A percentile compares a stretch with the other conserved stretches of the same genome.
Conservation (phyloP, 495 filamentous ascomycete species). For the Penicillium herquei region DNA sequence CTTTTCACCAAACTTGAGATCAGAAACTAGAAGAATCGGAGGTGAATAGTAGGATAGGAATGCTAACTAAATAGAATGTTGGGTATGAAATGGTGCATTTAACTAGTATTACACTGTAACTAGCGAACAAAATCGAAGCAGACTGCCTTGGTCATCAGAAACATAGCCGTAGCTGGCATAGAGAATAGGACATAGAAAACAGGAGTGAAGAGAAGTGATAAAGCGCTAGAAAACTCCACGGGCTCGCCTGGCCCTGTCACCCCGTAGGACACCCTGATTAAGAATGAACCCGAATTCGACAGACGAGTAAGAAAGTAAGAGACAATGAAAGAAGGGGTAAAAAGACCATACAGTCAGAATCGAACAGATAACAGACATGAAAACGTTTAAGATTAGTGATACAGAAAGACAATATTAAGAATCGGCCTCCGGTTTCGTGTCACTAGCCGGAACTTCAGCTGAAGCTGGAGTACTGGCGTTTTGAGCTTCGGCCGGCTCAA, state of each 20-base stretch:
- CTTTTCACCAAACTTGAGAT: no score
- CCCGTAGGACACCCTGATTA: conserved; percentile 22
- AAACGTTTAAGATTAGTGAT: background rate
- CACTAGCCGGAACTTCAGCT: background rate
- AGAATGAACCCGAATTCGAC: conserved; percentile 9
- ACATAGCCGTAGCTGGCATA: conserved; percentile 15
- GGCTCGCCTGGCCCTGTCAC: conserved; percentile 17
- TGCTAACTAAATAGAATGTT: conserved; percentile 23
- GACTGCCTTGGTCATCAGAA: conserved; percentile 21
- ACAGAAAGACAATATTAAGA: conserved; percentile 1
- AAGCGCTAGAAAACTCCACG: conserved; percentile 22
- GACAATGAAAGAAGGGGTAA: conserved; percentile 4
- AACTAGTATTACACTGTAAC: conserved; percentile 28
- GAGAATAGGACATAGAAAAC: conserved; percentile 13
- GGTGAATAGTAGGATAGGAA: no score
- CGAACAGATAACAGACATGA: background rate
- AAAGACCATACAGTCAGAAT: background rate
- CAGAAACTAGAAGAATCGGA: no score
- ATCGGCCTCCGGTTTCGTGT: conserved; percentile 9
- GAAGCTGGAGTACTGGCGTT: background rate
- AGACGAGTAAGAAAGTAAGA: conserved; percentile 8
- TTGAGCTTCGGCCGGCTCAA: background rate
- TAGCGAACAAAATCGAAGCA: conserved; percentile 12
- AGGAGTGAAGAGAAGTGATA: conserved; percentile 8
- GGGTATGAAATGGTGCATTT: conserved; percentile 12